phyloP scores from a whole-genome alignment of 768 basidiomycete genomes.

The Lanmaoa pseudosensibilis region DNA sequence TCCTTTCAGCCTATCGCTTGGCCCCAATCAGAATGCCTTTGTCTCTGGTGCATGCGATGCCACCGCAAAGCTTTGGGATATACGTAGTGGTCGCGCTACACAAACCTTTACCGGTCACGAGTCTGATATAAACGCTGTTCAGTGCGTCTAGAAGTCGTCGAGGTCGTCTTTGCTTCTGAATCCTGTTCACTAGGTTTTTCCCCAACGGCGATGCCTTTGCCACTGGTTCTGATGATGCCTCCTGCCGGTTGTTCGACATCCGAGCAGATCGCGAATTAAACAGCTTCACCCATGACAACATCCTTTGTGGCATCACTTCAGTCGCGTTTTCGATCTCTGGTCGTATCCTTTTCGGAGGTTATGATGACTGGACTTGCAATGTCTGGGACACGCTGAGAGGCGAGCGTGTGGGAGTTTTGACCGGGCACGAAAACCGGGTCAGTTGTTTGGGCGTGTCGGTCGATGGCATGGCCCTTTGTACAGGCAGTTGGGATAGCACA shows the following conservation, averaged over 20 bases:
- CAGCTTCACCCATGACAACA: conserved; percentile 97
- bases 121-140: conserved; percentile 98
- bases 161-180: conserved; percentile 6
- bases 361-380: conserved; percentile 99
- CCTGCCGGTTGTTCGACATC: conserved; percentile 96
- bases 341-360: conserved; percentile 95
- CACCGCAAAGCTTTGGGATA: conserved; percentile 98
- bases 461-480: conserved; percentile 98
- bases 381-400: conserved; percentile 99
- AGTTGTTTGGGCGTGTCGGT: conserved; percentile 93
- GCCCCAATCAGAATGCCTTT: conserved; percentile 91
- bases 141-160: conserved; percentile 54
- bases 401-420: conserved; percentile 94
- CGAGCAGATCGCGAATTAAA: conserved; percentile 97
- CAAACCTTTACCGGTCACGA: conserved; percentile 99
- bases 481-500: conserved; percentile 97
- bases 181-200: conserved; percentile 74
- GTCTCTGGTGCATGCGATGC: conserved; percentile 99
- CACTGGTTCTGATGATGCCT: conserved; percentile 98
- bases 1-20: conserved; percentile 77
- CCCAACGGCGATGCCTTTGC: conserved; percentile 99
- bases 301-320: conserved; percentile 97
- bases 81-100: conserved; percentile 93
- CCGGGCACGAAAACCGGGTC: conserved; percentile 97
- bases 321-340: conserved; percentile 99